A percentile compares a stretch with the other conserved stretches of the same genome.
Conservation (phyloP, 1,284 basidiomycete species). For the Ustilago shanxiensis region DNA sequence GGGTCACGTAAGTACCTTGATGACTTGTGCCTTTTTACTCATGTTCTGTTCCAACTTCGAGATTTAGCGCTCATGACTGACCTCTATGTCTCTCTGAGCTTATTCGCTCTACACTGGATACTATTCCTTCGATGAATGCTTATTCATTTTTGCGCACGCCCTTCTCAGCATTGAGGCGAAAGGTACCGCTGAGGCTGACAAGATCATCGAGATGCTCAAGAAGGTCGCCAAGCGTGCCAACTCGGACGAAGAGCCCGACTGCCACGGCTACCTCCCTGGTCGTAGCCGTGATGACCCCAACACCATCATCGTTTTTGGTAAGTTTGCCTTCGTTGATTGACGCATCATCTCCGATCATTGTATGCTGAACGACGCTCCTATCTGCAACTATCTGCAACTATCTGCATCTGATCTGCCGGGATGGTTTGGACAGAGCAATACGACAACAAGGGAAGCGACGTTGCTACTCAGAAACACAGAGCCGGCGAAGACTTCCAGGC, state of each 20-base stretch:
- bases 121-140: too few relatives aligned
- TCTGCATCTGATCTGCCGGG: too few relatives aligned
- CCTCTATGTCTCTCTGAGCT: too few relatives aligned
- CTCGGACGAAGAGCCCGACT: conserved; percentile 53
- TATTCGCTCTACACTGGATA: too few relatives aligned
- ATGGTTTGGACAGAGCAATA: conserved; percentile 53
- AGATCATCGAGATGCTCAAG: conserved; percentile 41
- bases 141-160: neutral
- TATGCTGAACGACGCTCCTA: too few relatives aligned
- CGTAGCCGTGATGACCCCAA: conserved; percentile 48
- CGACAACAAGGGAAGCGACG: conserved; percentile 50
- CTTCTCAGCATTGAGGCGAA: conserved; percentile 44
- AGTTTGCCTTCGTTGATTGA: neutral
- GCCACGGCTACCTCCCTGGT: conserved; percentile 36
- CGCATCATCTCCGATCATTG: neutral
- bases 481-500: conserved; percentile 42
- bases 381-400: too few relatives aligned
- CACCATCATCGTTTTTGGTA: conserved; percentile 49
- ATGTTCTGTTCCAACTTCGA: neutral
- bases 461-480: conserved; percentile 31
- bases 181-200: conserved; percentile 41
- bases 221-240: conserved; percentile 44
- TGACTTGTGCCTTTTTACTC: neutral
- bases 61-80: too few relatives aligned
- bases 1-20: conserved; percentile 38